These are phyloP conservation scores for Boletus austroedulis DNA, from an alignment of 1,284 basidiomycete species.

Conservation along the genomic window DNA sequence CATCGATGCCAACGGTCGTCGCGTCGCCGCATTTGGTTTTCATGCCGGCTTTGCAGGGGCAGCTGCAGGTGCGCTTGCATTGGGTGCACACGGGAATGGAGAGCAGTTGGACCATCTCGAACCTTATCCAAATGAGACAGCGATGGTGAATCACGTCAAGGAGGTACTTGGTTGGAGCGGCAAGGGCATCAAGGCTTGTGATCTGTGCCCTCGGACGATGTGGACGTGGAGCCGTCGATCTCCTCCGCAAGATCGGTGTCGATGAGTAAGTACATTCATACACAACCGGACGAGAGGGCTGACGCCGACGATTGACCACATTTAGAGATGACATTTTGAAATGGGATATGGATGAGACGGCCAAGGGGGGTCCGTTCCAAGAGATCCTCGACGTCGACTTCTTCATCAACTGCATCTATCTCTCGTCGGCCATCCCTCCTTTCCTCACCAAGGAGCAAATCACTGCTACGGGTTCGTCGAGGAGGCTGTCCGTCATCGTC, in stretches of 20 bases:
- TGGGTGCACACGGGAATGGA: slow-evolving; percentile 67
- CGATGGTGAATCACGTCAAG: slow-evolving; percentile 77
- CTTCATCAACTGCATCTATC: no score
- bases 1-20: slow-evolving; percentile 78
- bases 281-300: background rate
- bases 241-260: slow-evolving; percentile 92
- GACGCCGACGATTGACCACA: slow-evolving; percentile 3
- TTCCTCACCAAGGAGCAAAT: no score
- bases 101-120: slow-evolving; percentile 65
- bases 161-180: slow-evolving; percentile 65
- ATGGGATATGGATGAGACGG: slow-evolving; percentile 98
- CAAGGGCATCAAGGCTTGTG: slow-evolving; percentile 85
- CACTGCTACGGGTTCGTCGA: no score
- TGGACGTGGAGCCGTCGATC: slow-evolving; percentile 93
- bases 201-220: slow-evolving; percentile 97
- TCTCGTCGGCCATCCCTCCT: no score
- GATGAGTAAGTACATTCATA: slow-evolving; percentile 63
- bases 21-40: slow-evolving; percentile 99
- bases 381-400: no score
- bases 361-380: slow-evolving; percentile 97
- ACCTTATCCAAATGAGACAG: slow-evolving; percentile 80
- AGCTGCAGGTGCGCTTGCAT: slow-evolving; percentile 86
- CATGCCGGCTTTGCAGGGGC: slow-evolving; percentile 98
- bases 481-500: slow-evolving; percentile 87
- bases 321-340: slow-evolving; percentile 95